Evolutionary conservation across 768 basidiomycete species (phyloP).

Genomic region (Psilocybe cubensis): DNA sequence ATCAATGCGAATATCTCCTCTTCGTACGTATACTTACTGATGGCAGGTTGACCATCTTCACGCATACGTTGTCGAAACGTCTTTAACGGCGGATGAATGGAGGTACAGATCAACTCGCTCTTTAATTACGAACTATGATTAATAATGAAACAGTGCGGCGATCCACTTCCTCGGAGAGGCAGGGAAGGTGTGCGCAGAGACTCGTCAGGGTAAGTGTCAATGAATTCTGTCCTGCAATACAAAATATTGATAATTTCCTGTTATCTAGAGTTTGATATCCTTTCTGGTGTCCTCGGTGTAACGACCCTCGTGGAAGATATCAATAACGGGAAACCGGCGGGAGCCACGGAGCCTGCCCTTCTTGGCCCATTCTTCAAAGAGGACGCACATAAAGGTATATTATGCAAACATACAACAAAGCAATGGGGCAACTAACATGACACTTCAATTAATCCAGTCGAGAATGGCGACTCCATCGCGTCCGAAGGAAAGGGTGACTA

Average conservation of each 20-base stretch:
- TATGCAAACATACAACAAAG: background rate
- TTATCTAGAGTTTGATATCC: constrained; percentile 77
- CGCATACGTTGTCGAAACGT: constrained; percentile 72
- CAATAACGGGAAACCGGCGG: constrained; percentile 66
- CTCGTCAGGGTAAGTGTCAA: constrained; percentile 59
- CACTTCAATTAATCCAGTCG: constrained; percentile 47
- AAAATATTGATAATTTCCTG: background rate
- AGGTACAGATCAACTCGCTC: constrained; percentile 43
- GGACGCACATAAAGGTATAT: constrained; percentile 73
- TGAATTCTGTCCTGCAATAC: too few species aligned
- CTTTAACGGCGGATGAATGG: constrained; percentile 86
- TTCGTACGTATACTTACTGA: too few species aligned
- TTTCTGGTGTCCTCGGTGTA: constrained; percentile 82
- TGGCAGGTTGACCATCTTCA: constrained; percentile 74
- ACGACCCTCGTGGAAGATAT: constrained; percentile 77
- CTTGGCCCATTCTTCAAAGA: constrained; percentile 85
- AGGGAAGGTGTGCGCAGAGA: constrained; percentile 72
- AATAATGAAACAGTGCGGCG: constrained; percentile 39
- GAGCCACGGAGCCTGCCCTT: constrained; percentile 76
- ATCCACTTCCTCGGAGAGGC: constrained; percentile 78
- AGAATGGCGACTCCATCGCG: constrained; percentile 75
- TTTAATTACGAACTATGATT: too few species aligned
- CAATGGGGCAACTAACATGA: background rate
- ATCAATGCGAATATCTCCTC: too few species aligned
- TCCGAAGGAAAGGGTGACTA: constrained; percentile 89